These are phyloP conservation scores for Closterium sp. DNA, from an alignment of 139 green algal genomes.

Conservation along the genomic window DNA sequence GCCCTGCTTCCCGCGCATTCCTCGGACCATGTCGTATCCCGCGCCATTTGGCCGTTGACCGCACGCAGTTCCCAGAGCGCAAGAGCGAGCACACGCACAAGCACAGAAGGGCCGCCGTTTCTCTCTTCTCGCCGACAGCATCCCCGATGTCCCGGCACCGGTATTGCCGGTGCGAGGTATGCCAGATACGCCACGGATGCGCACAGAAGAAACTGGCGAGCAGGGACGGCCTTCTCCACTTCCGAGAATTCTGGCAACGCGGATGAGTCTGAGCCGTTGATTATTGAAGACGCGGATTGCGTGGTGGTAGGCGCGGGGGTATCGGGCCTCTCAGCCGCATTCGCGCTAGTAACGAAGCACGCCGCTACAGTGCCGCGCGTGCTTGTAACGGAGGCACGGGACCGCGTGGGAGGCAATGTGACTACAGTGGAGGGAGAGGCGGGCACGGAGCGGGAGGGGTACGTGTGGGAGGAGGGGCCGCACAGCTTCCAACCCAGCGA, in stretches of 20 bases:
- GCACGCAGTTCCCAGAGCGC: too few relatives aligned
- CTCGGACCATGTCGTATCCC: too few relatives aligned
- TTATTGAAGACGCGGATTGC: slow-evolving; percentile 3
- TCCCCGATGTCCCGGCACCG: neutral
- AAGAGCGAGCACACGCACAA: too few relatives aligned
- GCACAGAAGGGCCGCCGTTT: neutral
- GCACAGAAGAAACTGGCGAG: neutral
- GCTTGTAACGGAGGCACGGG: slow-evolving; percentile 88
- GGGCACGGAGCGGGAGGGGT: slow-evolving; percentile 44
- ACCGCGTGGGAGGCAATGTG: slow-evolving; percentile 95
- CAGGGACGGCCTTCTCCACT: neutral
- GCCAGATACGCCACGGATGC: too few relatives aligned
- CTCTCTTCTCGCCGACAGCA: neutral
- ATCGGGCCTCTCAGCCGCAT: slow-evolving; percentile 55
- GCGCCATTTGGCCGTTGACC: too few relatives aligned
- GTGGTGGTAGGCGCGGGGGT: slow-evolving; percentile 58
- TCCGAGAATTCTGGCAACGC: neutral
- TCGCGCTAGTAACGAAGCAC: slow-evolving; percentile 47
- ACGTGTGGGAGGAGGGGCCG: slow-evolving; percentile 95
- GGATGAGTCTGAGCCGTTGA: neutral
- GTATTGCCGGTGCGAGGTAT: too few relatives aligned
- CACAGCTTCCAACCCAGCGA: slow-evolving; percentile 97
- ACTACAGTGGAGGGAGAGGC: slow-evolving; percentile 51
- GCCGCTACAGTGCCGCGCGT: slow-evolving; percentile 53
- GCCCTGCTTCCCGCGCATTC: too few relatives aligned